phyloP scores from a whole-genome alignment of 148 eudicot genomes.

The Vaccinium myrtillus region DNA sequence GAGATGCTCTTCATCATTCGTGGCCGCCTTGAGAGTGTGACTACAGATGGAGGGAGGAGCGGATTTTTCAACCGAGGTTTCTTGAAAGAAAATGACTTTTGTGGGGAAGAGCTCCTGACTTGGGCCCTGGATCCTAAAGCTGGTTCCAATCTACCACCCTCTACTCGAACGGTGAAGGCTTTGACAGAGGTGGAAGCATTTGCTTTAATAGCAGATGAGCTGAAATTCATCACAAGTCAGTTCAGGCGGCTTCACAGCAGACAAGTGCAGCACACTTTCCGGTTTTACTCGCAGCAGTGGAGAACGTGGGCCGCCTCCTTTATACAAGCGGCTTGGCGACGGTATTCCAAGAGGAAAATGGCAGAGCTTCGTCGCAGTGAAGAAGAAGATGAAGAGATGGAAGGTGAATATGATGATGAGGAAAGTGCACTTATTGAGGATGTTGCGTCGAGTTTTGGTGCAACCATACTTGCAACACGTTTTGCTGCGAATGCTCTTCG shows the following conservation, averaged over 20 bases:
- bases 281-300: conserved; percentile 48
- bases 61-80: conserved; percentile 41
- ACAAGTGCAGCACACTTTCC: conserved; percentile 42
- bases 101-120: conserved; percentile 45
- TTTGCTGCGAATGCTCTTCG: conserved; percentile 42
- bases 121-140: conserved; percentile 47
- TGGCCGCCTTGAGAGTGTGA: conserved; percentile 43
- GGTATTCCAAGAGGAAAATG: conserved; percentile 35
- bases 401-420: conserved; percentile 29
- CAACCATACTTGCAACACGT: conserved; percentile 37
- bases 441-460: conserved; percentile 27
- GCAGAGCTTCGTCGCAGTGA: conserved; percentile 25
- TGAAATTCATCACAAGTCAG: conserved; percentile 41
- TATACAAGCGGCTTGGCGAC: conserved; percentile 43
- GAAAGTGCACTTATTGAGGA: conserved; percentile 15
- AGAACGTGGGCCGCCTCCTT: conserved; percentile 44
- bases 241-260: conserved; percentile 39
- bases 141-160: conserved; percentile 36
- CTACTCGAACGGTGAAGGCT: conserved; percentile 40
- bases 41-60: conserved; percentile 45
- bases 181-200: conserved; percentile 43
- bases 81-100: conserved; percentile 40
- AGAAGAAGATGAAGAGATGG: conserved; percentile 28
- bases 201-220: conserved; percentile 40
- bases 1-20: conserved; percentile 45